phyloP scores from a whole-genome alignment of 2,329 filamentous ascomycete species.

The Botryotinia convoluta region DNA sequence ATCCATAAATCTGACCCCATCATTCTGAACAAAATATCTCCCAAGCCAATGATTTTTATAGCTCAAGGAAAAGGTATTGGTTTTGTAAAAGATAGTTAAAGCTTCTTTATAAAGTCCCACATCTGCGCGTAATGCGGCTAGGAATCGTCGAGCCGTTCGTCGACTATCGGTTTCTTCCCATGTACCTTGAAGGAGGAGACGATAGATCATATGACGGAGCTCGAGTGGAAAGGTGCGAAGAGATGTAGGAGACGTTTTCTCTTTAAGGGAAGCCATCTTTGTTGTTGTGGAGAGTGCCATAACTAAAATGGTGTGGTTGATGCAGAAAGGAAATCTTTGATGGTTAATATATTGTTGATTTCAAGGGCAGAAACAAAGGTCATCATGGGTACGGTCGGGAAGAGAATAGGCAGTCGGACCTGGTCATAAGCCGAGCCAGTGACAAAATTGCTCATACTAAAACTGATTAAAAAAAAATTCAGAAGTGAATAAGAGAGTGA shows the following conservation, averaged over 20 bases:
- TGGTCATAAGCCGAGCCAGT: neutral
- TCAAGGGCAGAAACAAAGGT: neutral
- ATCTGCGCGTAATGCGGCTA: slow-evolving; percentile 5
- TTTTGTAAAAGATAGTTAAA: neutral
- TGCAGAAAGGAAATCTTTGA: neutral
- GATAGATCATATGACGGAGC: neutral
- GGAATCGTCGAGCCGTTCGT: neutral
- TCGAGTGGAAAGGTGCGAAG: neutral
- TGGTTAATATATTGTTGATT: neutral
- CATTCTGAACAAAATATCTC: neutral
- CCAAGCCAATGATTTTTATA: neutral
- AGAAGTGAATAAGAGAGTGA: neutral
- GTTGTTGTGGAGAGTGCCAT: neutral
- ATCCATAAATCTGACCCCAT: neutral
- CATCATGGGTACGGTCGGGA: neutral
- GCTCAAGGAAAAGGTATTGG: slow-evolving; percentile 1
- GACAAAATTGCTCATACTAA: neutral
- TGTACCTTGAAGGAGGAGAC: neutral
- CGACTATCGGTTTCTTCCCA: neutral
- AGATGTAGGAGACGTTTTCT: neutral
- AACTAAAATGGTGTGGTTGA: neutral
- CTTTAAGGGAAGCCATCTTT: neutral
- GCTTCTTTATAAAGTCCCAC: slow-evolving; percentile 4
- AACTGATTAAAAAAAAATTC: neutral
- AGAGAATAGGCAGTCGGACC: neutral